Evolutionary conservation across 768 basidiomycete genomes (phyloP).

Genomic region (Hygrocybe coccinea): DNA sequence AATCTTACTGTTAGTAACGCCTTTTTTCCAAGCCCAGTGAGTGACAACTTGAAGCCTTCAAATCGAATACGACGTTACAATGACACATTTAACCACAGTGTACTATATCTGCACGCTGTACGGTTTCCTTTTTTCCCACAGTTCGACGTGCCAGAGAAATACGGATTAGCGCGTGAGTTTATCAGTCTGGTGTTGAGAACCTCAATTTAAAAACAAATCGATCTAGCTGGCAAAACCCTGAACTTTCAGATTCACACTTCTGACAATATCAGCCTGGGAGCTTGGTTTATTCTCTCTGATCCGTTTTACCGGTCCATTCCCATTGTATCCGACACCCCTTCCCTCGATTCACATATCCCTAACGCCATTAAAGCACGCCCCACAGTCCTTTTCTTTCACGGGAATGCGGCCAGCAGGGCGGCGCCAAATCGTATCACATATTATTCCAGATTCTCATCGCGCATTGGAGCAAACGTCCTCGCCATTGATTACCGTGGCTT

Average conservation of each 20-base stretch:
- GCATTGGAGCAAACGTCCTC: slow-evolving; percentile 69
- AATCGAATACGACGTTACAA: too few species aligned
- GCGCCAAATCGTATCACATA: slow-evolving; percentile 59
- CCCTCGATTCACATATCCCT: slow-evolving; percentile 41
- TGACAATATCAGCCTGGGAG: slow-evolving; percentile 77
- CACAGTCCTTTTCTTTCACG: slow-evolving; percentile 89
- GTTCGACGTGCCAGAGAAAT: slow-evolving; percentile 66
- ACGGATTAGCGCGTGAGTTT: slow-evolving; percentile 71
- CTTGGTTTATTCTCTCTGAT: slow-evolving; percentile 80
- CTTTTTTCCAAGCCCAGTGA: slow-evolving; percentile 67
- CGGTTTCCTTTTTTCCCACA: slow-evolving; percentile 58
- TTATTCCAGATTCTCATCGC: slow-evolving; percentile 61
- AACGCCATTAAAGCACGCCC: slow-evolving; percentile 55
- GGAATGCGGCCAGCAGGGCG: slow-evolving; percentile 81
- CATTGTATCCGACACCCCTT: slow-evolving; percentile 16
- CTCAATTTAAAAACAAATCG: slow-evolving; percentile 6
- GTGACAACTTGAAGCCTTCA: too few species aligned
- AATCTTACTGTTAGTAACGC: slow-evolving; percentile 52
- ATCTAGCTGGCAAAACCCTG: slow-evolving; percentile 66
- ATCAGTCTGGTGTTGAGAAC: neutral
- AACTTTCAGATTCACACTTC: slow-evolving; percentile 66
- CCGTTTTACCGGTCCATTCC: slow-evolving; percentile 51
- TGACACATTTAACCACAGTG: too few species aligned
- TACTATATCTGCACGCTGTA: slow-evolving; percentile 60
- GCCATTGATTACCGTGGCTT: slow-evolving; percentile 91